Percentiles rank a stretch among this genome's conserved stretches.
Conservation (phyloP, 1,284 basidiomycete genomes). For the Pholiota adiposa region DNA sequence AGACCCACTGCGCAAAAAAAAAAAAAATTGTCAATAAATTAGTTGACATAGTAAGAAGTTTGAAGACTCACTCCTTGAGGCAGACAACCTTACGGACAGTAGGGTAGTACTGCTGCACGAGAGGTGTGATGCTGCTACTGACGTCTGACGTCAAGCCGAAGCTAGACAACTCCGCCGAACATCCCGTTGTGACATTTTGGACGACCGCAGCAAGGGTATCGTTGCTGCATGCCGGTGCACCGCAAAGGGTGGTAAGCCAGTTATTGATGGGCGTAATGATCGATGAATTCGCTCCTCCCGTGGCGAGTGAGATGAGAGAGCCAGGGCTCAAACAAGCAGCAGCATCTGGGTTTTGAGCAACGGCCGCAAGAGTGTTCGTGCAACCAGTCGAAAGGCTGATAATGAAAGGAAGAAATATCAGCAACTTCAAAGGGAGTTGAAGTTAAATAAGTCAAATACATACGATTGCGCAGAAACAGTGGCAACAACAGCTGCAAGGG, state of each 20-base stretch:
- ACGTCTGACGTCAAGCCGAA: slow-evolving; percentile 28
- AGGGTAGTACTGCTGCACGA: slow-evolving; percentile 55
- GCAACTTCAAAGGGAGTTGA: not conserved
- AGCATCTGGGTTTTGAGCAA: slow-evolving; percentile 51
- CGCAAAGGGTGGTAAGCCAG: slow-evolving; percentile 64
- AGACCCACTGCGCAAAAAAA: slow-evolving; percentile 37
- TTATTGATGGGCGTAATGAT: slow-evolving; percentile 54
- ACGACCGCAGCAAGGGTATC: slow-evolving; percentile 49
- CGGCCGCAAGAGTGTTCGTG: slow-evolving; percentile 37
- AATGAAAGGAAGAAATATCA: not conserved
- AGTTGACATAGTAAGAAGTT: not conserved
- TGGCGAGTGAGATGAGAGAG: slow-evolving; percentile 47
- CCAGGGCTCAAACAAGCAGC: slow-evolving; percentile 57
- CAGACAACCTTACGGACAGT: slow-evolving; percentile 55
- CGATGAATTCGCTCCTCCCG: slow-evolving; percentile 44
- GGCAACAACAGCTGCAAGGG: slow-evolving; percentile 39
- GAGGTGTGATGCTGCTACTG: slow-evolving; percentile 34
- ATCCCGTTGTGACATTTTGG: slow-evolving; percentile 54
- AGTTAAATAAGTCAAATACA: no score
- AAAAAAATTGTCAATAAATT: not conserved
- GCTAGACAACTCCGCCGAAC: slow-evolving; percentile 52
- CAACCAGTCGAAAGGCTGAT: slow-evolving; percentile 44
- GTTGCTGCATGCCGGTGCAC: slow-evolving; percentile 59
- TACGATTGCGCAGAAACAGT: slow-evolving; percentile 51
- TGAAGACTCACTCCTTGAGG: slow-evolving; percentile 54